Base-by-base conservation (phyloP, 371 early-diverging fungal species). In the Mortierella sp. region DNA sequence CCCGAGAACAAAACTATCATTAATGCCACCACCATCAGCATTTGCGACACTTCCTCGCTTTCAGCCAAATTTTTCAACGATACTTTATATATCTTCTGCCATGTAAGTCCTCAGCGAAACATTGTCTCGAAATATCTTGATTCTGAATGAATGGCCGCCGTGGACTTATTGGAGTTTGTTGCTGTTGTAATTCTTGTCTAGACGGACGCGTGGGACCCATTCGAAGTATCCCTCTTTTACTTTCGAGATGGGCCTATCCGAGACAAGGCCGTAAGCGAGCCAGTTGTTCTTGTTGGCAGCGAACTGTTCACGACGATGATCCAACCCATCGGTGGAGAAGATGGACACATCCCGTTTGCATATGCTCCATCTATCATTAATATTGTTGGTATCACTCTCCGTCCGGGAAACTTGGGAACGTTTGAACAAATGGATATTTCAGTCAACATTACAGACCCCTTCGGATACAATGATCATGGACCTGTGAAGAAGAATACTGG, bases 41-140 rank as follows among this genome's bases (percentile, higher is more conserved):
- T 21, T 7, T 69, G 69, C 21, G 48, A 37, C 5, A 19, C 50
- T 1, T 19, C 56, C 1, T 57, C 23, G 29, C 12, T 69, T 7
- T 18, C 37, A 29, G 57, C 62, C 2, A 47, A 29, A 3, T 69
- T 57, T 23, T 69, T 62, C 45, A 58, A 57, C 4, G 69, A 58
- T 25, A 58, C 44, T 1, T 44, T 69, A n/a, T 69, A 69, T 37
- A 47, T 69, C 19, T 62, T 69, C 28, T 69, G 69, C 15, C 69
- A 69, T 37, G 65, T 65, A 57, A 37, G 37, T 37, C 37, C 37
- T 37, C 37, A 9, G 9, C 37, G 37, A 37, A 9, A 37, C 37
- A 37, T 37, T 37, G 37, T 37, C 37, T 37, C 37, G 3, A 3
- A 37, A 37, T 37, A 3, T 37, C 37, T 37, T 37, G 37, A 9